Evolutionary conservation across 331 rosid species (phyloP), one percentile per base, ranked within the genome.

Genomic region (Saraca asoca): DNA sequence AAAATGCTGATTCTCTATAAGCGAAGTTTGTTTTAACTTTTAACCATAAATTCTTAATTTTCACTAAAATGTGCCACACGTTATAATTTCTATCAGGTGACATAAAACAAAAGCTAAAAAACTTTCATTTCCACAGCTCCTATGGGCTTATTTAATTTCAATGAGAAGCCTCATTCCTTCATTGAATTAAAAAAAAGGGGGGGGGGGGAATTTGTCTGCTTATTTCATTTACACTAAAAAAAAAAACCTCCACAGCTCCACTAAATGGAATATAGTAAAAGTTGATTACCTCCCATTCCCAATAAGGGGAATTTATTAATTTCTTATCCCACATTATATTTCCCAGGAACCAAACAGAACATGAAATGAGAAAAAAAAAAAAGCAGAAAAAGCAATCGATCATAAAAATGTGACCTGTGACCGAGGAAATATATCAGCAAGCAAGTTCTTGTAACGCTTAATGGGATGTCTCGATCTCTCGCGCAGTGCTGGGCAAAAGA

Each of bases 401-500:
- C 31, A 24, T 24, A 12, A 15, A 43, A 16, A 72, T 9, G 9
- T 1, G 18, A 89, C 96, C 87, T 56, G 90, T 8, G 90, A 35
- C 35, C 83, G 85, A 66, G 97, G 97, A 62, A 87, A 88, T 42
- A 83, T 90, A 70, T 90, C 95, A 5, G 95, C 82, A 1, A 90
- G 88, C 66, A 85, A 54, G 54, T 87, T 79, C 79, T 90, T 90
- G 74, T 87, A 88, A 55, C 95, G 95, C 69, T 90, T 85, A 24
- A 90, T 86, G 0, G 97, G 97, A 68, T 85, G 93, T 19, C 97
- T 71, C 1, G 97, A 90, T 73, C 97, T 78, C 42, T 88, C 87
- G 0, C 87, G 78, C 78, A 88, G 71, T 14, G 85, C 80, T 39
- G 97, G 97, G 50, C 97, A 90, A 69, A 87, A 87, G 68, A 82